These are phyloP conservation scores for Bipolaris bicolor DNA, from an alignment of 2,329 filamentous ascomycete genomes.

Conservation along the genomic window DNA sequence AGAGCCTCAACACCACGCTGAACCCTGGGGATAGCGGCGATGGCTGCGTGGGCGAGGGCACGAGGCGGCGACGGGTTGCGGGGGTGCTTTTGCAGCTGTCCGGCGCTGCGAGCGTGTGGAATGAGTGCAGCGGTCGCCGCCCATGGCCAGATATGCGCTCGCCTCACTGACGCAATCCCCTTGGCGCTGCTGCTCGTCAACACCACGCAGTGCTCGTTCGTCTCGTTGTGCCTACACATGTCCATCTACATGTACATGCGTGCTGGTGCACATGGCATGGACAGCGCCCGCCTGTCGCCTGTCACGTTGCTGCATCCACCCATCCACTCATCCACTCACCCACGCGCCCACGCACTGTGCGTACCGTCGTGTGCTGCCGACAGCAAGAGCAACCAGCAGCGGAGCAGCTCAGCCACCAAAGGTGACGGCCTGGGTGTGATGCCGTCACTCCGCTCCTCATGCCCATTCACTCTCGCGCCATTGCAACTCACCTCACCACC, in stretches of 20 bases:
- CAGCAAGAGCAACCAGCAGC: no score
- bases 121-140: not conserved
- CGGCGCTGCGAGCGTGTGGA: not conserved
- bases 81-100: constrained; percentile 7
- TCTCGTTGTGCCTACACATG: no score
- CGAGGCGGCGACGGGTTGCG: not conserved
- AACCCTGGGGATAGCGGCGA: constrained; percentile 10
- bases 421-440: no score
- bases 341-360: no score
- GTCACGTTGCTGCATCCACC: no score
- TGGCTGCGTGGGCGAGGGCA: not conserved
- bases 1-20: constrained; percentile 20
- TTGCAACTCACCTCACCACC: not conserved
- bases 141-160: not conserved
- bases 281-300: no score
- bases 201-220: not conserved
- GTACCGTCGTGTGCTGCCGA: no score
- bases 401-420: no score
- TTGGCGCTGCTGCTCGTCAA: constrained; percentile 7
- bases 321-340: no score
- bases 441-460: no score
- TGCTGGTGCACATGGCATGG: no score
- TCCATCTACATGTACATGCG: no score
- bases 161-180: constrained; percentile 15
- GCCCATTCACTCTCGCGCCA: not conserved